Evolutionary conservation across 164 flowering plant species (phyloP).

Genomic region (Amborella trichopoda): DNA sequence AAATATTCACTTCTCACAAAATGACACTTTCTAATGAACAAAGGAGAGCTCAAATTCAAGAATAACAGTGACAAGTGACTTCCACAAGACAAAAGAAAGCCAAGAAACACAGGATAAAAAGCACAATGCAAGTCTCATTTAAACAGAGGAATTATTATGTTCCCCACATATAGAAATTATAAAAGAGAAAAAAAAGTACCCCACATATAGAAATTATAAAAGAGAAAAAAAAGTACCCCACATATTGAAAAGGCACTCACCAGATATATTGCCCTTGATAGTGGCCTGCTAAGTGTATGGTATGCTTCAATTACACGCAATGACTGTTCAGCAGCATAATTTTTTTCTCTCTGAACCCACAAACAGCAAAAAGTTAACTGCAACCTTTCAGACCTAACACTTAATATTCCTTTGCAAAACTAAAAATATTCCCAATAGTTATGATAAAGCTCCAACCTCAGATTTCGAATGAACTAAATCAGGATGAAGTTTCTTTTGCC

Average conservation of each 20-base stretch:
- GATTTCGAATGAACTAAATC: slow-evolving; percentile 93
- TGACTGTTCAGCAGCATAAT: slow-evolving; percentile 92
- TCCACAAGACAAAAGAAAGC: too few relatives aligned
- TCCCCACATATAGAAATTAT: too few relatives aligned
- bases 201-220: not conserved
- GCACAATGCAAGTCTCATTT: too few relatives aligned
- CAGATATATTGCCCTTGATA: slow-evolving; percentile 70
- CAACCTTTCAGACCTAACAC: not conserved
- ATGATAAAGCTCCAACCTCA: slow-evolving; percentile 28
- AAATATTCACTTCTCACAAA: too few relatives aligned
- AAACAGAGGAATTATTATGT: too few relatives aligned
- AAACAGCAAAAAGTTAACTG: not conserved
- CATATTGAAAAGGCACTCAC: slow-evolving; percentile 35
- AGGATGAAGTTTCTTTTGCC: slow-evolving; percentile 98
- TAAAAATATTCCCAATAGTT: not conserved
- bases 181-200: too few relatives aligned
- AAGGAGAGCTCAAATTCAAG: too few relatives aligned
- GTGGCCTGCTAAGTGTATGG: slow-evolving; percentile 56
- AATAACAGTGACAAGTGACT: too few relatives aligned
- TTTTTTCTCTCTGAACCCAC: slow-evolving; percentile 52
- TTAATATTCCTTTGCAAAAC: too few relatives aligned
- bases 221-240: not conserved
- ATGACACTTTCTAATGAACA: too few relatives aligned
- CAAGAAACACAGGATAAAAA: too few relatives aligned
- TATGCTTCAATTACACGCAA: slow-evolving; percentile 85